Evolutionary conservation across 1,284 basidiomycete species (phyloP).

Genomic region (Leccinum huronense): DNA sequence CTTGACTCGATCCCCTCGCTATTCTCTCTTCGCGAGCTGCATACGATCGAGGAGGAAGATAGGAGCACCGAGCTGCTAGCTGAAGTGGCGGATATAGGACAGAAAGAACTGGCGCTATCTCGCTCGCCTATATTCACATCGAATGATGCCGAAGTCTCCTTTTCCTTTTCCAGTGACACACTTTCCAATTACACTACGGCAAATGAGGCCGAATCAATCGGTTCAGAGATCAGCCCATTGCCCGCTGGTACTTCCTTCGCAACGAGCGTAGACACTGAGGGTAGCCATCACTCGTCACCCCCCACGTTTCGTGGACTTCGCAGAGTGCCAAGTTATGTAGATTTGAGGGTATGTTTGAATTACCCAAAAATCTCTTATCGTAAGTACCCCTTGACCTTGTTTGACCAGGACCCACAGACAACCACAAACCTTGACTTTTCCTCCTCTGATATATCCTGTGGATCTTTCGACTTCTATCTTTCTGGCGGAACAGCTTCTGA

Average conservation of each 20-base stretch:
- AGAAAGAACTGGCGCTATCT: not conserved
- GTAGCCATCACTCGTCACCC: not conserved
- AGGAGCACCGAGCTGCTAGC: not conserved
- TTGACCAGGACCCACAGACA: conserved; percentile 3
- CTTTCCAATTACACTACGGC: conserved; percentile 6
- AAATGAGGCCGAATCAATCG: not conserved
- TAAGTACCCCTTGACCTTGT: not conserved
- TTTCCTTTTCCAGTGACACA: conserved; percentile 16
- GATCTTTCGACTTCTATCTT: conserved; percentile 4
- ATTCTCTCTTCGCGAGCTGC: not conserved
- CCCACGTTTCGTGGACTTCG: conserved; percentile 18
- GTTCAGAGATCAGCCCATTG: conserved; percentile 4
- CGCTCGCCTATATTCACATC: conserved; percentile 1
- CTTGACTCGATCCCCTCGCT: not conserved
- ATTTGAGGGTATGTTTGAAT: conserved; percentile 19
- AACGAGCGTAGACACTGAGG: conserved; percentile 23
- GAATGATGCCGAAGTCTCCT: conserved; percentile 4
- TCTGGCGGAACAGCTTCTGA: not conserved
- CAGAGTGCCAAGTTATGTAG: conserved; percentile 20
- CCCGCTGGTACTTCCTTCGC: conserved; percentile 19
- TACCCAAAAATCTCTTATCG: not conserved
- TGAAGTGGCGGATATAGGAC: not conserved
- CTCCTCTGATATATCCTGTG: conserved; percentile 2
- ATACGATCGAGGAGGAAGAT: conserved; percentile 14
- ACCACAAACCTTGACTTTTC: not conserved